Conservation (phyloP, 139 green algal species). For the Haematococcus sp. region DNA sequence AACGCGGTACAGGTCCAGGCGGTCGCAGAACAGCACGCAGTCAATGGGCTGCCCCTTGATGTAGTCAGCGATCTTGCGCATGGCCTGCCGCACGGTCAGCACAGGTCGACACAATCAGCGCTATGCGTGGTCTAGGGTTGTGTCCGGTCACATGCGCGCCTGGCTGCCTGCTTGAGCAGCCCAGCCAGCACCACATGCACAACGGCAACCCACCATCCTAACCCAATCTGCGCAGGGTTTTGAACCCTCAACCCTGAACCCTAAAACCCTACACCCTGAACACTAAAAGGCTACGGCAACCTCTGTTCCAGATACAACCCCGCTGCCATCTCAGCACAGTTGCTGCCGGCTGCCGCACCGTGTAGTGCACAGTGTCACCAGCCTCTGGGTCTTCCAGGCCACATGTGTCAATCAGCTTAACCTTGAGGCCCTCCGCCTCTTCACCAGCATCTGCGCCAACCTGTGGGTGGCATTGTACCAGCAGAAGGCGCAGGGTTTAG, state of each 20-base stretch:
- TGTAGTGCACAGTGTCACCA: constrained; percentile 51
- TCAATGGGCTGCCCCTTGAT: constrained; percentile 49
- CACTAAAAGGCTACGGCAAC: too few species aligned
- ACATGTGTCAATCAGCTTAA: constrained; percentile 63
- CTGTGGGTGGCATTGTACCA: background rate
- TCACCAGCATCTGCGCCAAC: constrained; percentile 1
- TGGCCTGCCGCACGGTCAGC: constrained; percentile 13
- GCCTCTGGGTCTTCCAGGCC: constrained; percentile 57
- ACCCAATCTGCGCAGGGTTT: too few species aligned
- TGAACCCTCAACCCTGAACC: too few species aligned
- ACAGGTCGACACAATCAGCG: too few species aligned
- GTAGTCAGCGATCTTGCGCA: constrained; percentile 47
- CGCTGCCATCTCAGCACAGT: too few species aligned
- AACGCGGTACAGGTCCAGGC: constrained; percentile 64
- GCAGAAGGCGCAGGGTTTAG: background rate
- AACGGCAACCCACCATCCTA: too few species aligned
- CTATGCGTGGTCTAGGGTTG: too few species aligned
- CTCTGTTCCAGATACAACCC: too few species aligned
- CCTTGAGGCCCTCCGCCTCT: constrained; percentile 32
- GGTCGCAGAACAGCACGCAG: constrained; percentile 47
- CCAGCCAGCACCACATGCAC: too few species aligned
- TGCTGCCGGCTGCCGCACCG: constrained; percentile 11
- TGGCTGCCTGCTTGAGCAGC: too few species aligned
- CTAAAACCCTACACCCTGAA: too few species aligned
- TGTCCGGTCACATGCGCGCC: too few species aligned